Base-by-base conservation (phyloP, 768 basidiomycete species). In the Termitomyces sp. region DNA sequence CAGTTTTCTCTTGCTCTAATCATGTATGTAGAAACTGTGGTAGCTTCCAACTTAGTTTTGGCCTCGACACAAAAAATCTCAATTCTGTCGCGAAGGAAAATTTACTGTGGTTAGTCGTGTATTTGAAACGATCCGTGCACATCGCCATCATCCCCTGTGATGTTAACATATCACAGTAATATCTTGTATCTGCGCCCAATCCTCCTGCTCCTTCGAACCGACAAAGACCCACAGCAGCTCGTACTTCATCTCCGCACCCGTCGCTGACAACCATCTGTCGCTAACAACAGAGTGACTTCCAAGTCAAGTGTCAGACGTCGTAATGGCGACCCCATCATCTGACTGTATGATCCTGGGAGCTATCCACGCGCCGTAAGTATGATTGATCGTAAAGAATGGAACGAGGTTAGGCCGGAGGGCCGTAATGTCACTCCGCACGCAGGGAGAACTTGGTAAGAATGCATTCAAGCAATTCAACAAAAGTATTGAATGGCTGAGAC, bases 301-400 rank as follows among this genome's bases (percentile, higher is more conserved):
- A 91, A 74, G 67, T 93, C 88, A 64, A 96, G 69, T n/a, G 82
- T 87, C 22, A 94, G 78, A 36, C 79, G 75, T 58, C 85, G 82
- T 46, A 87, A 63, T 24, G 71, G 68, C 42, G 76, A 73, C 15
- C 75, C 63, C 4, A 60, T 40, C 18, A 97, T 75, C 70, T 84
- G 89, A 57, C 76, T 73, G 75, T 87, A 97, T 32, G 96, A 95
- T 0, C 96, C 96, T 16, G 76, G 75, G 36, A 95, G 69, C 58
- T 79, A 76, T 9, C 94, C 94, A 50, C 87, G 89, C 36, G 76
- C 76, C n/a, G 28, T 28, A 28, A 28, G 91, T 80, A 70, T 96
- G 94, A 8, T 74, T 76, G 48, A 96, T 80, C 68, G 79, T 79
- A 75, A 97, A 98, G 75, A 87, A 97, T 20, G 94, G 94, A 9